These are phyloP conservation scores for Ophiocordyceps robertsii DNA, from an alignment of 2,329 filamentous ascomycete species.

Conservation along the genomic window DNA sequence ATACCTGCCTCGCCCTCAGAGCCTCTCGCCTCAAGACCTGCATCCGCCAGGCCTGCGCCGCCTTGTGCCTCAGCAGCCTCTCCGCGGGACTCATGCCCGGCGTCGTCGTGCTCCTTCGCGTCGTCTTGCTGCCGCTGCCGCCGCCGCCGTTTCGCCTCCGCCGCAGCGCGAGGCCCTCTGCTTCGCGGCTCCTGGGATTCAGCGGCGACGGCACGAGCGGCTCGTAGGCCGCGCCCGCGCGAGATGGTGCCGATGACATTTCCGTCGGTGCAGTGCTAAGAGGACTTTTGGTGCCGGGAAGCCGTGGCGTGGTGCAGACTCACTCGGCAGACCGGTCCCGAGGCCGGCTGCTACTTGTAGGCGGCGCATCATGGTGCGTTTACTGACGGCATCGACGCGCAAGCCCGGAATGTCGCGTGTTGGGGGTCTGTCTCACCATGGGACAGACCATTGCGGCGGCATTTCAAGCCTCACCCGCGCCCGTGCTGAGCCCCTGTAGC, in stretches of 20 bases:
- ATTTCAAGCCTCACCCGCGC: not conserved
- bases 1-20: not conserved
- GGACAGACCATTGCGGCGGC: not conserved
- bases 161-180: not conserved
- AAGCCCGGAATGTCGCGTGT: not conserved
- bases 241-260: not conserved
- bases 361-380: not conserved
- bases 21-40: not conserved
- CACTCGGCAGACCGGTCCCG: no score
- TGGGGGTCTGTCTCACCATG: not conserved
- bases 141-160: not conserved
- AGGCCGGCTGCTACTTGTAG: no score
- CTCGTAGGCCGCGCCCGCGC: conserved; percentile 3
- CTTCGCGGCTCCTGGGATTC: conserved; percentile 8
- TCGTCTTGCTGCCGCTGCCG: conserved; percentile 5
- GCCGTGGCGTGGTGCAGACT: no score
- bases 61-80: conserved; percentile 26
- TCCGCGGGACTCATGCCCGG: conserved; percentile 22
- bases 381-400: not conserved
- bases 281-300: not conserved
- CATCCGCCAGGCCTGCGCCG: conserved; percentile 24
- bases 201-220: conserved; percentile 15
- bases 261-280: not conserved
- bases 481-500: no score
- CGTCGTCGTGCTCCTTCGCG: no score